These are phyloP conservation scores for Eutypella sp. DNA, from an alignment of 2,329 filamentous ascomycete species.

Conservation along the genomic window DNA sequence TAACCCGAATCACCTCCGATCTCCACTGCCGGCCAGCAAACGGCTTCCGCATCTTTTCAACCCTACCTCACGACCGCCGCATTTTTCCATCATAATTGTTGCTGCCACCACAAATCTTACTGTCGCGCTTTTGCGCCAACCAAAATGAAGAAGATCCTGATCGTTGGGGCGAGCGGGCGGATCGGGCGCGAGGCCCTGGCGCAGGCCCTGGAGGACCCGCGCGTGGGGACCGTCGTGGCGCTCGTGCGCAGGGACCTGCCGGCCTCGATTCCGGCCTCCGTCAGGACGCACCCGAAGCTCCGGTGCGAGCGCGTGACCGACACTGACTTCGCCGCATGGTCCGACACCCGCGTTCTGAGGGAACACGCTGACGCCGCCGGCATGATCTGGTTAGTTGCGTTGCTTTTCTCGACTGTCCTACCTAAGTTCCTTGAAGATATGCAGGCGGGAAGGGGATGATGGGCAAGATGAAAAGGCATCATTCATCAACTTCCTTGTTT, in stretches of 20 bases:
- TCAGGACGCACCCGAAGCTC: conserved; percentile 16
- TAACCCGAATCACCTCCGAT: too few species aligned
- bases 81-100: too few species aligned
- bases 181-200: conserved; percentile 28
- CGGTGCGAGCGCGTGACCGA: conserved; percentile 16
- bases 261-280: too few species aligned
- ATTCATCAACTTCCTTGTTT: not conserved
- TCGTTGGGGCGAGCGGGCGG: conserved; percentile 28
- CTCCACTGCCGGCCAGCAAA: too few species aligned
- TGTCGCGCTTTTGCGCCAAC: too few species aligned
- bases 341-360: conserved; percentile 18
- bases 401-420: too few species aligned
- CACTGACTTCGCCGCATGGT: conserved; percentile 20
- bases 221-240: conserved; percentile 24
- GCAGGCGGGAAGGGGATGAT: not conserved
- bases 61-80: too few species aligned
- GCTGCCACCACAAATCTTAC: too few species aligned
- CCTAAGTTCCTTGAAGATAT: too few species aligned
- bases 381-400: conserved; percentile 25
- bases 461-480: not conserved
- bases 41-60: too few species aligned
- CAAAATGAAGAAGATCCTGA: conserved; percentile 34
- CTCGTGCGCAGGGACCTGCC: conserved; percentile 27
- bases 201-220: conserved; percentile 28
- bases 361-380: conserved; percentile 20